Evolutionary conservation across 2,329 filamentous ascomycete species (phyloP), one percentile per base, ranked within the genome.

Genomic region (Pseudofabraea citricarpa): DNA sequence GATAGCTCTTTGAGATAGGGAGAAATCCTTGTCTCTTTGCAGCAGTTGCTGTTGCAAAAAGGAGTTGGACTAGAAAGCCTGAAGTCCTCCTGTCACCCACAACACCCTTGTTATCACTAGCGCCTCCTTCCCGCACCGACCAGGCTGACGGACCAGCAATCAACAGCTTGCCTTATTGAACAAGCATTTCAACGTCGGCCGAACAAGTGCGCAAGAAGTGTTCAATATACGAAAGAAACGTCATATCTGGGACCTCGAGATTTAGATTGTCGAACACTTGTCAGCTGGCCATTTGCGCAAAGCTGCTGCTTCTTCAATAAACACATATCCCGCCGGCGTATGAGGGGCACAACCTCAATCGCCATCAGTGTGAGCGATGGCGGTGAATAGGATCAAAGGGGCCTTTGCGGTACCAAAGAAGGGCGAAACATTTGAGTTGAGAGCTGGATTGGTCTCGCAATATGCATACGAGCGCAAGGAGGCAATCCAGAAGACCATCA

Each of bases 401-500:
- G 93, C 91, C 60, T 95, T 98, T 67, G 85, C 88, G 65, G 84
- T 83, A 65, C 93, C 93, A 58, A 83, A 85, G 62, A 98, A 98
- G 74, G 93, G 93, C 66, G 93, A 98, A 72, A 98, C 93, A 13
- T 97, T 95, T 65, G 93, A 98, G 75, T 73, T 98, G 69, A 85
- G 93, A 65, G 89, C 91, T 52, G 93, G 93, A 29, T 74, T 98
- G 65, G 93, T 94, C 52, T 98, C 93, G 52, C 93, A 98, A 72
- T 98, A 97, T 85, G 93, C 93, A 48, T 96, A 94, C 71, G 93
- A 98, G 79, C 85, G 90, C 61, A 98, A 98, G 69, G 93, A 98
- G 73, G 87, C 93, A 19, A 98, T 98, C 57, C 93, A 98, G 65
- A 97, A 95, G 77, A 98, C 93, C 53, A 98, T 98, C 71, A 97